Conservation (phyloP, 441 rosid genomes). For the Brassica hybrid region DNA sequence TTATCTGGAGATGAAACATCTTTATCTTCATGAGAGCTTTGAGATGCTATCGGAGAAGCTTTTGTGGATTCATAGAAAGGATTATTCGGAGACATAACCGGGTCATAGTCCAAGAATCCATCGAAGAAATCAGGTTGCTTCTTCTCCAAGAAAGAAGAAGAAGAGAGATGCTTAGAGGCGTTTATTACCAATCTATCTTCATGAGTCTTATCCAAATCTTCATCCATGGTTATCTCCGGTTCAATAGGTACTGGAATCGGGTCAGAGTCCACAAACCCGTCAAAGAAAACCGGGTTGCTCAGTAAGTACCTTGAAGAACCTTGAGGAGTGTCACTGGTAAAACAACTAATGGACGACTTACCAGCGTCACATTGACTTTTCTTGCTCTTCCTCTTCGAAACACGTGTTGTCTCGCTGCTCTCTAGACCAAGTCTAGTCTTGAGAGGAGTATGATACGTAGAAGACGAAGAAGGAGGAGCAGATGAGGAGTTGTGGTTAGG, state of each 20-base stretch:
- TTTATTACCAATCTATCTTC: conserved; percentile 38
- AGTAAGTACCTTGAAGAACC: conserved; percentile 78
- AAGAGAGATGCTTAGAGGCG: conserved; percentile 35
- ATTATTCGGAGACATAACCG: conserved; percentile 53
- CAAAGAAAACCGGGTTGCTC: conserved; percentile 45
- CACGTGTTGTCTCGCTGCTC: conserved; percentile 30
- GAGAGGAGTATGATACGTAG: conserved; percentile 46
- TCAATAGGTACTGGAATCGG: conserved; percentile 47
- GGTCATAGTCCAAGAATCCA: conserved; percentile 64
- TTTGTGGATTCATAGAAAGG: conserved; percentile 45
- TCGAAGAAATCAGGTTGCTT: too few species aligned
- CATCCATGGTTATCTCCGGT: conserved; percentile 37
- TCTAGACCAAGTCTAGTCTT: conserved; percentile 41
- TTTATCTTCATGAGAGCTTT: conserved; percentile 44
- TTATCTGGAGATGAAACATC: conserved; percentile 54
- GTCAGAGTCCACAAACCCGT: conserved; percentile 62
- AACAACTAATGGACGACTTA: conserved; percentile 33
- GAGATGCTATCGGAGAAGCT: conserved; percentile 37
- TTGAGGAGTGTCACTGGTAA: conserved; percentile 65
- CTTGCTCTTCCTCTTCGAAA: conserved; percentile 42
- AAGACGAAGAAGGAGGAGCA: conserved; percentile 32
- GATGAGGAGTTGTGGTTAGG: conserved; percentile 58
- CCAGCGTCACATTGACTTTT: conserved; percentile 19
- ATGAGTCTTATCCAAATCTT: conserved; percentile 16
- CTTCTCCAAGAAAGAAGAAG: conserved; percentile 14